Base-by-base conservation (phyloP, 495 filamentous ascomycete genomes). In the Coniosporium apollinis region DNA sequence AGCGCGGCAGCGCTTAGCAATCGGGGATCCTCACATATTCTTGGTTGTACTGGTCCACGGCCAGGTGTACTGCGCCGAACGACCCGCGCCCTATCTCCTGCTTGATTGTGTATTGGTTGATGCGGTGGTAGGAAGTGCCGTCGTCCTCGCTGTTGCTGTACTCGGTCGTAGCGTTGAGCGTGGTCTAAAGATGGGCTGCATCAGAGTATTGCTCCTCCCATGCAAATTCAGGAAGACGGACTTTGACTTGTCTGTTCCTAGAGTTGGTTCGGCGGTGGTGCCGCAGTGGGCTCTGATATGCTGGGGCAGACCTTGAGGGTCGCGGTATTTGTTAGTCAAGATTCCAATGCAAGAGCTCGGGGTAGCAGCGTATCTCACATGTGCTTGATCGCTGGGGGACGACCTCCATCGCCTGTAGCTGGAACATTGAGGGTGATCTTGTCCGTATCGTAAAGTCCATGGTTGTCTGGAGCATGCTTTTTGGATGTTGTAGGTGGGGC, bases 51-150 rank as follows among this genome's bases (percentile, higher is more conserved):
- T 92, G 87, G 51, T 97, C 89, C 7, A 74, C 73, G 10, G 84
- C 89, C 13, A 93, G 62, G 54, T 96, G 85, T 8, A 97, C 89
- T 4, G 89, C 80, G 6, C 91, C 89, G 54, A 89, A 97, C 0
- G 89, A 94, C 4, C 89, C 89, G 25, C 85, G 69, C 20, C 89
- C 89, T 33, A 97, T 96, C 62, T 97, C 89, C 42, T 94, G 80
- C 57, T 78, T 80, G 44, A 97, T 91, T 28, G 77, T 61, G 51
- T 94, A 97, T 54, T 96, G 92, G 51, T 93, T 92, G 65, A 94
- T 86, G 17, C 72, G 69, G 47, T 84, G 81, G 49, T 86, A 72
- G 0, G 71, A 67, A 18, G 64, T 64, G 2, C 82, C 83, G 45
- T 93, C 85, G 44, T 79, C 72, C 43, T 87, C 78, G 45, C 82